A percentile compares a stretch with the other conserved stretches of the same genome.
phyloP scores from a whole-genome alignment of 1,139 yeast genomes.

The Debaryomycetaceae sp. region DNA sequence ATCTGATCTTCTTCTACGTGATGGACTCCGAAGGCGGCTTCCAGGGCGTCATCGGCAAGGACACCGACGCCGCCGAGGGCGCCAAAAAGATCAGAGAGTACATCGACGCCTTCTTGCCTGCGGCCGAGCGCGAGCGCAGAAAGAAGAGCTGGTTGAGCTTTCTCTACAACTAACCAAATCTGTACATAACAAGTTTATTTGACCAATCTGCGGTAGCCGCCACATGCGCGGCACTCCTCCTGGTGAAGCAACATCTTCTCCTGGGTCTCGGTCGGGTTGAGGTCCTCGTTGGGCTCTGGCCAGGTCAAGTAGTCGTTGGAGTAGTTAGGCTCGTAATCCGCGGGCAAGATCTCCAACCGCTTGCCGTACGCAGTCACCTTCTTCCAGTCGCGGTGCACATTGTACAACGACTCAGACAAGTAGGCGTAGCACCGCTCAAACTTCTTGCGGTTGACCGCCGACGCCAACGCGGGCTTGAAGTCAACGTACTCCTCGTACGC shows the following conservation, averaged over 20 bases:
- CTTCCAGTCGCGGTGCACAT: slow-evolving; percentile 54
- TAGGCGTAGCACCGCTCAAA: slow-evolving; percentile 54
- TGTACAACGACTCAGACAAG: slow-evolving; percentile 48
- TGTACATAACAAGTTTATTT: slow-evolving; percentile 9
- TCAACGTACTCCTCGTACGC: slow-evolving; percentile 47
- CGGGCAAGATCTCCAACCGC: slow-evolving; percentile 48
- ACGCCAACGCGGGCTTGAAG: slow-evolving; percentile 46
- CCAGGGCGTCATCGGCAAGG: slow-evolving; percentile 91
- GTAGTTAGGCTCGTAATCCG: slow-evolving; percentile 47
- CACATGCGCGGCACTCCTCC: slow-evolving; percentile 42
- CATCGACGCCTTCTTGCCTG: slow-evolving; percentile 72
- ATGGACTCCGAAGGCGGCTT: slow-evolving; percentile 97
- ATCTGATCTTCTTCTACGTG: slow-evolving; percentile 89
- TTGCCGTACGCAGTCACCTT: slow-evolving; percentile 55
- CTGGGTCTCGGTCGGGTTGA: slow-evolving; percentile 45
- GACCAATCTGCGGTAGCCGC: slow-evolving; percentile 47
- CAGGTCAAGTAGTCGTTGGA: slow-evolving; percentile 48
- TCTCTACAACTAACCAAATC: slow-evolving; percentile 34
- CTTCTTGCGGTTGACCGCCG: slow-evolving; percentile 39
- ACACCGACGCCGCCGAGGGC: slow-evolving; percentile 75
- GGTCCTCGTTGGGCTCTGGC: slow-evolving; percentile 45
- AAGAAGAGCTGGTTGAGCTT: slow-evolving; percentile 55
- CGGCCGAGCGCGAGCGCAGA: slow-evolving; percentile 55
- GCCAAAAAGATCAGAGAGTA: slow-evolving; percentile 75
- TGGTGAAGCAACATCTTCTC: slow-evolving; percentile 44